These are phyloP conservation scores for Veloboletus limbatus DNA, from an alignment of 1,284 basidiomycete species.

Conservation along the genomic window DNA sequence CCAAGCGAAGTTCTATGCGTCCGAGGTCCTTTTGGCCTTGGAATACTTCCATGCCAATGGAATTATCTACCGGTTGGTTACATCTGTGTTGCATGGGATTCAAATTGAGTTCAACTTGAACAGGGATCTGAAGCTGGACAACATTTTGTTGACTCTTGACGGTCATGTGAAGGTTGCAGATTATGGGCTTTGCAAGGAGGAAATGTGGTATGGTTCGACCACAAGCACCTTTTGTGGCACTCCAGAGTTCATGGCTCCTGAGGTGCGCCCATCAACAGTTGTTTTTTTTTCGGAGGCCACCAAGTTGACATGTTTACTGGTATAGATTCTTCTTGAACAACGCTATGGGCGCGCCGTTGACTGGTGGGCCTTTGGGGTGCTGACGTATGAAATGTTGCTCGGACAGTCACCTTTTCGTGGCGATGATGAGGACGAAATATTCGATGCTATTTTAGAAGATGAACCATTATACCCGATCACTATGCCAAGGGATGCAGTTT, in stretches of 20 bases:
- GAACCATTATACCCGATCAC: conserved; percentile 99
- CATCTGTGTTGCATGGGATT: neutral
- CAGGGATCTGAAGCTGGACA: conserved; percentile 97
- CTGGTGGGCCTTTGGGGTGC: conserved; percentile 99
- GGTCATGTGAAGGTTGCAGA: conserved; percentile 99
- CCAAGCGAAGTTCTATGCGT: conserved; percentile 98
- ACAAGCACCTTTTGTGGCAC: conserved; percentile 99
- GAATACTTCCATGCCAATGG: conserved; percentile 99
- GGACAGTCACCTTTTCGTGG: conserved; percentile 99
- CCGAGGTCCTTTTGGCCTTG: conserved; percentile 94
- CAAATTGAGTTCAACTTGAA: conserved; percentile 11
- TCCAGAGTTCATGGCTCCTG: conserved; percentile 99
- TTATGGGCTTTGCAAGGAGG: conserved; percentile 99
- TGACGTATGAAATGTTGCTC: conserved; percentile 98
- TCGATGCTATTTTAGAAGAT: conserved; percentile 98
- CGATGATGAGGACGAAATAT: conserved; percentile 99
- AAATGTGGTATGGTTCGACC: conserved; percentile 97
- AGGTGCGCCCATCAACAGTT: conserved; percentile 52
- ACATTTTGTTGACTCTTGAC: conserved; percentile 95
- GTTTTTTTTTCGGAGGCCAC: neutral
- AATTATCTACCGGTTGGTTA: conserved; percentile 88
- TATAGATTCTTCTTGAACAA: conserved; percentile 95
- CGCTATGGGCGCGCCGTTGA: conserved; percentile 98
- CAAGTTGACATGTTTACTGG: conserved; percentile 3
- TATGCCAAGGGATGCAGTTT: conserved; percentile 98